Evolutionary conservation across 805 yeast species (phyloP).

Genomic region (Peterozyma toletana): DNA sequence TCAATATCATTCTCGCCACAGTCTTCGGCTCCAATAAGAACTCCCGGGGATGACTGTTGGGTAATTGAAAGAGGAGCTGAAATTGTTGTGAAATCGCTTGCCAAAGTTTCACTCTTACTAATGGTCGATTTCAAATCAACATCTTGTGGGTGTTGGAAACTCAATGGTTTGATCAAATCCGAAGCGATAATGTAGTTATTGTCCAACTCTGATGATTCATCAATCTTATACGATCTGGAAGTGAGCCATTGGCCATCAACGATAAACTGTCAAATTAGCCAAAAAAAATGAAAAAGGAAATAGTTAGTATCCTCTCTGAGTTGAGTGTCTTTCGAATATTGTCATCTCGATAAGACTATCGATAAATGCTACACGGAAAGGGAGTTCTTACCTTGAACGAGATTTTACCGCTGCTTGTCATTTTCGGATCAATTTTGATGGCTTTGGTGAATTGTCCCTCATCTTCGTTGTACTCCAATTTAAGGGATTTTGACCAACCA

Average conservation of each 20-base stretch:
- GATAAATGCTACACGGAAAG: not conserved
- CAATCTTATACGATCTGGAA: conserved; percentile 2
- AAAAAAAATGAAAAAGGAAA: conserved; percentile 12
- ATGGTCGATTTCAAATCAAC: not conserved
- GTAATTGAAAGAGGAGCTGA: conserved; percentile 3
- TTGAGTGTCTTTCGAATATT: not conserved
- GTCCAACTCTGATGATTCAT: conserved; percentile 3
- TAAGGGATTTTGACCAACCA: conserved; percentile 55
- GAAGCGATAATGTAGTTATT: conserved; percentile 1
- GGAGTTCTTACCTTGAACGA: conserved; percentile 27
- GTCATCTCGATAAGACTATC: not conserved
- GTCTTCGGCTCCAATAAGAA: conserved; percentile 3
- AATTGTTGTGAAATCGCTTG: conserved; percentile 7
- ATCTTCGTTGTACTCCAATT: conserved; percentile 46
- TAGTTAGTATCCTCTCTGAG: not conserved
- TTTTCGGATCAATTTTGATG: conserved; percentile 6
- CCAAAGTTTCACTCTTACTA: conserved; percentile 5
- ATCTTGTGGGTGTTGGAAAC: not conserved
- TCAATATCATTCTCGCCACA: not conserved
- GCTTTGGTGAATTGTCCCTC: conserved; percentile 24
- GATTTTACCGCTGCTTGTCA: conserved; percentile 24
- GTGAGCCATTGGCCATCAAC: conserved; percentile 64
- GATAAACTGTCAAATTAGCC: conserved; percentile 38
- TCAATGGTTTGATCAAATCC: no score
- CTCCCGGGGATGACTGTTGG: conserved; percentile 1